phyloP scores from a whole-genome alignment of 148 eudicot genomes.

The Cornus florida region DNA sequence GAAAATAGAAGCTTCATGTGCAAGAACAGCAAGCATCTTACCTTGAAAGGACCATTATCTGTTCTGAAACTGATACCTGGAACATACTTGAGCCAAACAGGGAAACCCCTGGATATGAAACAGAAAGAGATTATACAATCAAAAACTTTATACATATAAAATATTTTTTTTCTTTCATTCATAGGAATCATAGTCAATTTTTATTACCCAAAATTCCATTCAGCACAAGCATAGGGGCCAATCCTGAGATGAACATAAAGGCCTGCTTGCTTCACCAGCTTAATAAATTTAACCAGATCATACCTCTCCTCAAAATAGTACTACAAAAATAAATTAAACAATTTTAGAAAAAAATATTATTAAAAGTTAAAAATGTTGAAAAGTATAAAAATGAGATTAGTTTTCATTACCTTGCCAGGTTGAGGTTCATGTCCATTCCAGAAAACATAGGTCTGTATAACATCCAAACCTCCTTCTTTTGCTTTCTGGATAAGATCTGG shows the following conservation, averaged over 20 bases:
- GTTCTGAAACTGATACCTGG: constrained; percentile 87
- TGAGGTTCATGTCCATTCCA: constrained; percentile 60
- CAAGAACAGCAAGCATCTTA: constrained; percentile 15
- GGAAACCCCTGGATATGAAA: constrained; percentile 70
- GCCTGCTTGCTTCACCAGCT: constrained; percentile 76
- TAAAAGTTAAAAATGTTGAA: not conserved
- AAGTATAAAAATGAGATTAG: not conserved
- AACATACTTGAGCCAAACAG: constrained; percentile 88
- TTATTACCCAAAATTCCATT: constrained; percentile 94
- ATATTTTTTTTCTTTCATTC: not conserved
- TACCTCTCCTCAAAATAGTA: constrained; percentile 89
- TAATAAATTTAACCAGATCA: constrained; percentile 82
- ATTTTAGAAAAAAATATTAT: not conserved
- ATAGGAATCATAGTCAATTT: not conserved
- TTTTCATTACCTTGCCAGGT: constrained; percentile 59
- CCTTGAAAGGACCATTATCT: constrained; percentile 88
- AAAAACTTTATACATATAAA: constrained; percentile 1
- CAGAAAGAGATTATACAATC: not conserved
- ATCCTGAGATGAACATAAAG: constrained; percentile 86
- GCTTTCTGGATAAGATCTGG: constrained; percentile 46
- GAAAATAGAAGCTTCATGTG: not conserved
- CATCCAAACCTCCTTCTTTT: constrained; percentile 47
- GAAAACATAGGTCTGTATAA: constrained; percentile 48
- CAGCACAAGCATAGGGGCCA: constrained; percentile 97
- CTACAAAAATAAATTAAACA: constrained; percentile 35